A percentile compares a stretch with the other conserved stretches of the same genome.
Conservation (phyloP, 352 stramenopile genomes). For the Pythium brachiatum region DNA sequence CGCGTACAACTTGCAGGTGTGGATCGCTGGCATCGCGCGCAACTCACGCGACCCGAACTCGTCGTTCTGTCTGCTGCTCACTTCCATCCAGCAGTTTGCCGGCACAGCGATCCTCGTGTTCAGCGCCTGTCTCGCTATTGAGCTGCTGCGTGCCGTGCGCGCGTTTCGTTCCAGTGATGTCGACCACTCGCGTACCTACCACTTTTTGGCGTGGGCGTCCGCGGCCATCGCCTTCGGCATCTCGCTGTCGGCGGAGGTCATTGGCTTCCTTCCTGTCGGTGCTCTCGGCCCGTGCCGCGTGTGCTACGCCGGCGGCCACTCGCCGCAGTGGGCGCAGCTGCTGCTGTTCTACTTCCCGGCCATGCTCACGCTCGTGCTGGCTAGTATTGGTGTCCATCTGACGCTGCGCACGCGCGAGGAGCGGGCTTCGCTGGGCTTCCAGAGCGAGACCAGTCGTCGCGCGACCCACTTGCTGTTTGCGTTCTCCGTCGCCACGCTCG, state of each 20-base stretch:
- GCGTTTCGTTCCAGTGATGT: constrained; percentile 48
- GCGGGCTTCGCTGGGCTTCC: constrained; percentile 24
- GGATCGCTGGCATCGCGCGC: constrained; percentile 47
- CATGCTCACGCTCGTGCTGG: constrained; percentile 22
- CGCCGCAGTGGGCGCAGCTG: constrained; percentile 30
- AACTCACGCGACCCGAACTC: constrained; percentile 29
- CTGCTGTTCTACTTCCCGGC: constrained; percentile 38
- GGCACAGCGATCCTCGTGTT: constrained; percentile 61
- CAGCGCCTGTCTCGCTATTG: constrained; percentile 52
- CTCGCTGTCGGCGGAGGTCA: constrained; percentile 50
- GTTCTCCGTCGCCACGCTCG: constrained; percentile 11
- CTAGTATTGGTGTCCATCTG: constrained; percentile 22
- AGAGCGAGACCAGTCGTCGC: constrained; percentile 29
- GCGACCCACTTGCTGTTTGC: constrained; percentile 14
- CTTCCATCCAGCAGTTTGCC: constrained; percentile 61
- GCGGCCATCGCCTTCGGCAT: constrained; percentile 41
- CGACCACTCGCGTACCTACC: constrained; percentile 59
- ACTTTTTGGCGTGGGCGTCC: constrained; percentile 52
- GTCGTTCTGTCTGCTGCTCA: constrained; percentile 50
- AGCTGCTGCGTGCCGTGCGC: constrained; percentile 59
- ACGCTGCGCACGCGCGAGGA: constrained; percentile 22
- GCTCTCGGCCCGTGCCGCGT: constrained; percentile 46
- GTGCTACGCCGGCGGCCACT: constrained; percentile 24
- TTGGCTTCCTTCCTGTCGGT: constrained; percentile 64
- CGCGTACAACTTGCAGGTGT: constrained; percentile 58